These are phyloP conservation scores for Thermothielavioides terrestris DNA, from an alignment of 495 filamentous ascomycete species.

Conservation along the genomic window DNA sequence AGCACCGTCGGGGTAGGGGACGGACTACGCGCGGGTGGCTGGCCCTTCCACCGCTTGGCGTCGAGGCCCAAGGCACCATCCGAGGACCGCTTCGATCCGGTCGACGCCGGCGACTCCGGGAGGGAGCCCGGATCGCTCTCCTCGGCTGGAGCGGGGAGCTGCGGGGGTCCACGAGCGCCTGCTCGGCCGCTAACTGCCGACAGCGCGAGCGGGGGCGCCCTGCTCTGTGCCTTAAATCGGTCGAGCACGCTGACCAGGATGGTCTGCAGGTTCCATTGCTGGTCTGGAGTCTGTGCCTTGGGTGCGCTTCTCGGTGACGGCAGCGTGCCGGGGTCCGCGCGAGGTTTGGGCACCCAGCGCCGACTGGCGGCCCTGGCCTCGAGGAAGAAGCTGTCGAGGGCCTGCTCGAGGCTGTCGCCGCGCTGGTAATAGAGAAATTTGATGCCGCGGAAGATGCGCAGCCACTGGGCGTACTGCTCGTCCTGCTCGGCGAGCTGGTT, in stretches of 20 bases:
- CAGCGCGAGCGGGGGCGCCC: neutral
- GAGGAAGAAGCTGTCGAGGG: conserved; percentile 12
- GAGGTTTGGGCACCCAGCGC: conserved; percentile 17
- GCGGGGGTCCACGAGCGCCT: neutral
- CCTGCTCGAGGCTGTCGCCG: conserved; percentile 6
- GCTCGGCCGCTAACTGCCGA: neutral
- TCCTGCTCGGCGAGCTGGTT: conserved; percentile 6
- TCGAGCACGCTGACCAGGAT: conserved; percentile 12
- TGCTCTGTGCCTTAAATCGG: neutral
- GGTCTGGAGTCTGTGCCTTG: conserved; percentile 4
- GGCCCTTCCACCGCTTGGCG: conserved; percentile 9
- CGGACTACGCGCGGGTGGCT: neutral
- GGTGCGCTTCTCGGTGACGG: conserved; percentile 2
- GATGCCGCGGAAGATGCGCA: conserved; percentile 13
- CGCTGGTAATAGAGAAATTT: conserved; percentile 12
- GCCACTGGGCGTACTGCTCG: conserved; percentile 6
- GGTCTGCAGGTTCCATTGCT: conserved; percentile 14
- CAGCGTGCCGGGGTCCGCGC: conserved; percentile 6
- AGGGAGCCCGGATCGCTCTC: neutral
- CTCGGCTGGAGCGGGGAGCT: neutral
- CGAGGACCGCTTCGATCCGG: conserved; percentile 12
- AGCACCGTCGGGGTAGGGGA: neutral
- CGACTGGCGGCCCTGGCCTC: conserved; percentile 13
- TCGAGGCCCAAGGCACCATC: conserved; percentile 1
- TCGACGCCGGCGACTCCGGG: neutral